Evolutionary conservation across 2,329 filamentous ascomycete species (phyloP), one percentile per base, ranked within the genome.

Genomic region (Penicillium sumatraense): DNA sequence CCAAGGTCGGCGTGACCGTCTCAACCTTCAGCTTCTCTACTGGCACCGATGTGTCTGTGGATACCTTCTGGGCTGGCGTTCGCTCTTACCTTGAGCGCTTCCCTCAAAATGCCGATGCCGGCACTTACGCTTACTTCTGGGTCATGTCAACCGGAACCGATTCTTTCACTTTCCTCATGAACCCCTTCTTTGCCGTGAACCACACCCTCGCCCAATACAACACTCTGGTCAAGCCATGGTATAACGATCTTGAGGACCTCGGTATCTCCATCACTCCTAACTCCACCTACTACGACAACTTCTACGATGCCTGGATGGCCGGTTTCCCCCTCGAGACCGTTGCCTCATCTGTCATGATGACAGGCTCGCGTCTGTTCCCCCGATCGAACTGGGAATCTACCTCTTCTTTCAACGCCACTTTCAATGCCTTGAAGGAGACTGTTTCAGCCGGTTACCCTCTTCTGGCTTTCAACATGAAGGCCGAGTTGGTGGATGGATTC

Each of bases 321-420:
- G 66, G 62, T 8, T 71, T 70, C 59, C 66, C 68, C 1, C 63
- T 70, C 9, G 66, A 64, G 47, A 56, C 46, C 2, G 68, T 63
- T 29, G 65, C 55, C 11, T 56, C 54, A 1, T 57, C 62, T 3
- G 45, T 45, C 38, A 60, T 64, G 63, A 59, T 61, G 53, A 69
- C 68, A 2, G 61, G 62, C 24, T 70, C 66, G 5, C 72, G 73
- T 21, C 71, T 76, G 6, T 71, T 75, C 54, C 73, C 73, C 2
- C 61, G 65, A 24, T 58, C 54, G 14, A 74, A 75, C 56, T 75
- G 67, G 64, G 65, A 65, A 16, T 60, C 65, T 44, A 42, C 56
- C 2, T 29, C 54, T 4, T 62, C 59, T 1, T 62, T 72, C 16
- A 69, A 72, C 31, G 49, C 55, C 5, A 73, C 72, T 7, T 68